phyloP scores from a whole-genome alignment of 179 eudicot genomes.

The Carnegiea gigantea region DNA sequence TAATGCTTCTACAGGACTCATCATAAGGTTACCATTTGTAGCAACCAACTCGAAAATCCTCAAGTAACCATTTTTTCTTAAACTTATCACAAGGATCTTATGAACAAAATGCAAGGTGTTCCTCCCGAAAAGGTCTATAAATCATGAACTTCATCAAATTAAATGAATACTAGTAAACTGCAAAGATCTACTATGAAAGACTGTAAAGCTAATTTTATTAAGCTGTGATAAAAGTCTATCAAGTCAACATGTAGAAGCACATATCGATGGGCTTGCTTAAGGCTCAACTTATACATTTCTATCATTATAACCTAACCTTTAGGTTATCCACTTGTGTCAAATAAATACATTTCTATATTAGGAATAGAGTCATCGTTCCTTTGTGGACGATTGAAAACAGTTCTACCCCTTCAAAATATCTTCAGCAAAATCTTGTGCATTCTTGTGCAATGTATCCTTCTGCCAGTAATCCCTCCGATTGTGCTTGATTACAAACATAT shows the following conservation, averaged over 20 bases:
- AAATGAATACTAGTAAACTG: not conserved
- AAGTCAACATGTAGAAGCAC: conserved; percentile 1
- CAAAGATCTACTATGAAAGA: not conserved
- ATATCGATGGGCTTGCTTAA: conserved; percentile 16
- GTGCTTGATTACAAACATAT: too few species aligned
- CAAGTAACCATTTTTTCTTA: too few species aligned
- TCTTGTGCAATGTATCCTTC: too few species aligned
- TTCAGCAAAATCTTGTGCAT: too few species aligned
- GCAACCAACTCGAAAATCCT: too few species aligned
- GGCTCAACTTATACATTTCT: not conserved
- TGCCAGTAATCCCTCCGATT: too few species aligned
- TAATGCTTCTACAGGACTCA: too few species aligned
- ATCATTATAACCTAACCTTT: not conserved
- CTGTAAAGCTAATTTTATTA: not conserved
- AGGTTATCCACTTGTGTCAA: not conserved
- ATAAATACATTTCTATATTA: not conserved
- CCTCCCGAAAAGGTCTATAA: not conserved
- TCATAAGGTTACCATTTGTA: too few species aligned
- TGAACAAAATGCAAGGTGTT: not conserved
- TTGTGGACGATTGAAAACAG: too few species aligned
- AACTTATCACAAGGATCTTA: too few species aligned
- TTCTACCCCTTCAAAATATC: too few species aligned
- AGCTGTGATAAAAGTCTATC: not conserved
- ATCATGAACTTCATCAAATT: not conserved
- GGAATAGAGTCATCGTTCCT: too few species aligned